Percentiles rank a stretch among this genome's conserved stretches.
Conservation (phyloP, 306 rosid species). For the Ziziphus jujuba region DNA sequence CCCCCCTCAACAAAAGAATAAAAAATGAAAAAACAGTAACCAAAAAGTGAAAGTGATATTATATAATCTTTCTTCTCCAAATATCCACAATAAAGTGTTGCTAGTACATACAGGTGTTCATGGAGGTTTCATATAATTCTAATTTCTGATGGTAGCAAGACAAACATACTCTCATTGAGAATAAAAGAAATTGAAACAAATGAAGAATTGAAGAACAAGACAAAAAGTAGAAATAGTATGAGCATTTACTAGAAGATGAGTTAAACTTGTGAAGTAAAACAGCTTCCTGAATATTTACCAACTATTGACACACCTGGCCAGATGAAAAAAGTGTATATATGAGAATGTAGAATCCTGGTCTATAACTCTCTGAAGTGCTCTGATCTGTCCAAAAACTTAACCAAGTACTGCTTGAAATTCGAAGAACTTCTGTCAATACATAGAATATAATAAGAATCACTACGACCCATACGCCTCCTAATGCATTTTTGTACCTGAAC, state of each 20-base stretch:
- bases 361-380: constrained; percentile 45
- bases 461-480: constrained; percentile 88
- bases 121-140: not conserved
- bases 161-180: not conserved
- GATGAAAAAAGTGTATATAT: constrained; percentile 65
- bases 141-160: not conserved
- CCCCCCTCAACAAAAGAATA: too few species aligned
- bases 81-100: too few species aligned
- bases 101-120: too few species aligned
- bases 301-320: constrained; percentile 63
- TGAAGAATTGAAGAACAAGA: not conserved
- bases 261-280: not conserved
- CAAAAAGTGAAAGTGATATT: too few species aligned
- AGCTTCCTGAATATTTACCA: constrained; percentile 7
- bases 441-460: constrained; percentile 59
- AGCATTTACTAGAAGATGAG: not conserved
- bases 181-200: not conserved
- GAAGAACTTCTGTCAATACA: constrained; percentile 61
- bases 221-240: not conserved
- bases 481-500: constrained; percentile 68
- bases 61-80: too few species aligned
- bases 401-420: constrained; percentile 84
- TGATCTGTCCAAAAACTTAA: constrained; percentile 75
- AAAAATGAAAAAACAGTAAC: too few species aligned
- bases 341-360: constrained; percentile 63